Conservation (phyloP, 2,329 filamentous ascomycete genomes). For the Epichloe glyceriae region DNA sequence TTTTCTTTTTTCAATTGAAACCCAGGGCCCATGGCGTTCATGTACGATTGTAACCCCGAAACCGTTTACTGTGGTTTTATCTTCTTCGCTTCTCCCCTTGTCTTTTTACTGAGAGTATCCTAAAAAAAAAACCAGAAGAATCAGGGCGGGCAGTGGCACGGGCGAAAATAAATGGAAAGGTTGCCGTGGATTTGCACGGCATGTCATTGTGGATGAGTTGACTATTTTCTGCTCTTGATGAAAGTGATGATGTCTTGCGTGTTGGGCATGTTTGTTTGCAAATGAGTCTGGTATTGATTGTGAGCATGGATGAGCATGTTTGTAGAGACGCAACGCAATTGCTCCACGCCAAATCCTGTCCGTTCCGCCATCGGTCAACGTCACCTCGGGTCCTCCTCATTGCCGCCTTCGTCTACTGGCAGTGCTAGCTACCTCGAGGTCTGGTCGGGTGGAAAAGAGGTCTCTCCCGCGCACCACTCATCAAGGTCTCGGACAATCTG, state of each 20-base stretch:
- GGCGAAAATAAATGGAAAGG: slow-evolving; percentile 10
- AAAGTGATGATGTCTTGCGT: not conserved
- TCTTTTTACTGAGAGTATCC: slow-evolving; percentile 17
- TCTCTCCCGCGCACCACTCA: too few species aligned
- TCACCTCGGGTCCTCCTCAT: too few species aligned
- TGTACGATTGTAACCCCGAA: slow-evolving; percentile 22
- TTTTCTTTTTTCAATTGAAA: slow-evolving; percentile 2
- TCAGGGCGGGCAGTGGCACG: slow-evolving; percentile 15
- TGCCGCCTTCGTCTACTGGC: too few species aligned
- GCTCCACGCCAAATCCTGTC: too few species aligned
- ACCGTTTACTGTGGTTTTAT: slow-evolving; percentile 10
- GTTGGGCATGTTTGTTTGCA: too few species aligned
- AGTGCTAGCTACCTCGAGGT: too few species aligned
- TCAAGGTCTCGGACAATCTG: too few species aligned
- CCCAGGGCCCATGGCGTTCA: slow-evolving; percentile 16
- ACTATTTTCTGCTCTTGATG: not conserved
- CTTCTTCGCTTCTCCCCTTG: slow-evolving; percentile 10
- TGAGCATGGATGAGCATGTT: too few species aligned
- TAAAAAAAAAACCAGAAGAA: slow-evolving; percentile 12
- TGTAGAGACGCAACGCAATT: too few species aligned
- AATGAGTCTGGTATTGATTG: too few species aligned
- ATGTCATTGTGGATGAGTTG: not conserved
- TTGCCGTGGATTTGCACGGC: slow-evolving; percentile 8
- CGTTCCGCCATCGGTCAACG: too few species aligned
- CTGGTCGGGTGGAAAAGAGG: too few species aligned